Base-by-base conservation (phyloP, 495 filamentous ascomycete genomes). In the Penicilliopsis zonata region DNA sequence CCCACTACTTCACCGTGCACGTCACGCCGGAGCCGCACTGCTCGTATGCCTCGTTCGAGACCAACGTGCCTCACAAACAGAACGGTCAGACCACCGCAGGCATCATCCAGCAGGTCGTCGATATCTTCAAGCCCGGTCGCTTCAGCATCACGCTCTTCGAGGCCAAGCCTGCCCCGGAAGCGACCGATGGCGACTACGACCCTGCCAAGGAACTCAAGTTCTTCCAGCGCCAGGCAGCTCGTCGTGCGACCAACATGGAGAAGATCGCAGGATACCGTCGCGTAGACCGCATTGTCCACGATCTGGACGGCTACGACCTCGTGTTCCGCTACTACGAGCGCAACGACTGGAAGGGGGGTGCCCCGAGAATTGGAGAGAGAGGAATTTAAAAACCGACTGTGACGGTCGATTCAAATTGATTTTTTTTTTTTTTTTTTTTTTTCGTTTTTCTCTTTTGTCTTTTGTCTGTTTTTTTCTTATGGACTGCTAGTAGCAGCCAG, bases 31-130 rank as follows among this genome's bases (percentile, higher is more conserved):
- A 99, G 66, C 82, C 90, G 19, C 75, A 92, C 47, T 99, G 88
- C 67, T 94, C 86, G n/a, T 99, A 94, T 48, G 92, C 92, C 10
- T 94, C 86, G 3, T 99, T 99, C 49, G 92, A 99, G 67, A 95
- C 92, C 42, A 96, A 99, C 42, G 92, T 99, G 5, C 90, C 92
- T n/a, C 76, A 83, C 34, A 74, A 75, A 14, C 83, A 92, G 57
- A 80, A 72, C 31, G 88, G 88, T 9, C 85, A 87, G 43, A 76
- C 85, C 47, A 94, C 88, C 14, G 76, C 75, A 17, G 87, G 92
- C 18, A 74, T 96, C 38, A 77, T 99, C 40, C 74, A 94, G 57
- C 86, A 94, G 36, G 92, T 96, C 13, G 86, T 95, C 33, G 61
- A 69, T 34, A 99, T 96, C 55, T 99, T 99, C 74, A 82, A 82